Evolutionary conservation across 1,139 yeast species (phyloP), one percentile per base, ranked within the genome.

Genomic region (Pichia sp.): DNA sequence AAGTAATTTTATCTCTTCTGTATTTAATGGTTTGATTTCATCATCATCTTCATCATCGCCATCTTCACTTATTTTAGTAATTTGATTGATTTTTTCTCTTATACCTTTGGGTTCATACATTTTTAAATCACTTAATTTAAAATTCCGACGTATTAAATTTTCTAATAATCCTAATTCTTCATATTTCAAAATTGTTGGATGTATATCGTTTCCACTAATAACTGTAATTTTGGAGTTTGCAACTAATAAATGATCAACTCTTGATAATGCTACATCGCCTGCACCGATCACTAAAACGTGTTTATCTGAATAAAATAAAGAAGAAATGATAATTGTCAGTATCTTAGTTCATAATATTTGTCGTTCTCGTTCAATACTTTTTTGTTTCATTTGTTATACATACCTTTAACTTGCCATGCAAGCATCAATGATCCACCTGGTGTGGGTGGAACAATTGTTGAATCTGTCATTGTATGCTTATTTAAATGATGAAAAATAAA

Each of bases 261-360:
- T 70, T 41, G 90, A 80, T 18, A 82, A 72, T 0, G 91, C 96
- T 13, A 88, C 96, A 49, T 84, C 89, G 7, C 96, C 95, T 10
- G 85, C 87, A 0, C 96, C 96, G 45, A 87, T 79, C 1, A 87
- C 87, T 28, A 87, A 72, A 29, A 86, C 87, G 60, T 79, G 87
- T 54, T 78, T 80, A 59, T 76, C 70, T 61, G 33, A 28, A 30
- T 6, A 4, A 30, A 22, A 5, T 14, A 19, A 29, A 10, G 5
- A 16, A 14, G 10, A 42, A 13, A 39, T 7, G 3, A 38, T 5
- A 10, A 25, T 22, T 39, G 28, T 25, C 7, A 22, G 28, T 25
- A 39, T 22, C 6, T 22, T 25, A 14, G 7, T 22, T 27, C 16
- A 9, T 27, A 4, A 22, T 22, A 22, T 22, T 22, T 22, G 25